phyloP scores from a whole-genome alignment of 805 yeast genomes.

The Kodamaea jinghongensis region DNA sequence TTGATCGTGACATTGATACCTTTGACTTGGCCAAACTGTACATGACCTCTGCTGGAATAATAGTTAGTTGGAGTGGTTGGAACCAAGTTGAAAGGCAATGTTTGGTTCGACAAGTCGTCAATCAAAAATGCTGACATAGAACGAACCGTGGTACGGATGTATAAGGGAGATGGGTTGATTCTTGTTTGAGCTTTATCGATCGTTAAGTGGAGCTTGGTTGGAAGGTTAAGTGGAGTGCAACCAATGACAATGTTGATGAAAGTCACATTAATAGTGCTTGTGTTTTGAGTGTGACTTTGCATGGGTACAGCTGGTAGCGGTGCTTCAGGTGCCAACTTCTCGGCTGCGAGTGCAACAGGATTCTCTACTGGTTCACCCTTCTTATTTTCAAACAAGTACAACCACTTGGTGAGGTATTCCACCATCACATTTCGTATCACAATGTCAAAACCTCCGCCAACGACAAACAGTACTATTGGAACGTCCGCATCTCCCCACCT shows the following conservation, averaged over 20 bases:
- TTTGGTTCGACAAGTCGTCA: constrained; percentile 49
- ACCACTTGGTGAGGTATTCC: constrained; percentile 62
- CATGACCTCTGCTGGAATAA: constrained; percentile 49
- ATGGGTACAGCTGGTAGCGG: background rate
- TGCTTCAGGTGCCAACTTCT: background rate
- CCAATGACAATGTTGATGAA: constrained; percentile 58
- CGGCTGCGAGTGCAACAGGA: background rate
- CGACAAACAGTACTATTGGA: too few species aligned
- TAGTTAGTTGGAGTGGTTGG: constrained; percentile 33
- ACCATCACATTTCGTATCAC: constrained; percentile 47
- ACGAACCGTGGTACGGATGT: constrained; percentile 18
- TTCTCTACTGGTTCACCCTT: background rate
- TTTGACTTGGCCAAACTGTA: constrained; percentile 48
- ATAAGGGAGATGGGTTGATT: too few species aligned
- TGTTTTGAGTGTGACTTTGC: background rate
- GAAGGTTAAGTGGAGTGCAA: constrained; percentile 58
- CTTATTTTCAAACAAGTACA: constrained; percentile 16
- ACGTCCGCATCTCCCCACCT: too few species aligned
- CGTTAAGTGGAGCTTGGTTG: constrained; percentile 51
- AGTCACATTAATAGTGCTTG: constrained; percentile 1
- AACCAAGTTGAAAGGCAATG: constrained; percentile 7
- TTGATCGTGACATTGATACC: constrained; percentile 36
- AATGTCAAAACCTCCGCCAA: constrained; percentile 28
- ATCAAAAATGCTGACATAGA: constrained; percentile 53
- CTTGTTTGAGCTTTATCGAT: constrained; percentile 24